Base-by-base conservation (phyloP, 345 rosid species). In the Camelina neglecta region DNA sequence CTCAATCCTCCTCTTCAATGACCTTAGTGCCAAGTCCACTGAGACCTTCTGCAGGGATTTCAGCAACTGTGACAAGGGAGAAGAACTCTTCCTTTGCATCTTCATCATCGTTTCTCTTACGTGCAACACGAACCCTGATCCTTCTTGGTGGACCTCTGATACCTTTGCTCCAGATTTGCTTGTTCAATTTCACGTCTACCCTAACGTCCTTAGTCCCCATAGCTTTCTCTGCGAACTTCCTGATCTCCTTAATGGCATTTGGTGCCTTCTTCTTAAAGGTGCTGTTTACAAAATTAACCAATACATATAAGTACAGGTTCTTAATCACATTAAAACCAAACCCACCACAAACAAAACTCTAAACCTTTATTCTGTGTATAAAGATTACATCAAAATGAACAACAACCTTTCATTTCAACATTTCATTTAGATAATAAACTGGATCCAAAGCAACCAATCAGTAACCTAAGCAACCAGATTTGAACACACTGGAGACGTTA, bases 261-360 rank as follows among this genome's bases (percentile, higher is more conserved):
- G 97, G 93, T 26, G 97, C 97, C 84, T 89, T 89, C 95, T 91
- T 89, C 87, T 91, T 91, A 82, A 91, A 89, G 8, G 93, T 91
- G 69, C 97, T 89, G 82, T 55, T 29, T 4, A 13, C 23, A 33
- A 59, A 58, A 23, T 48, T 0, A 29, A 13, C 1, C 3, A 0
- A 48, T 29, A 11, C 12, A n/a, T 36, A 2, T 36, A 2, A 65
- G 44, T 24, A 42, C 0, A 1, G 0, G 0, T 12, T 13, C 13
- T 42, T 5, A 42, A 15, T 44, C 49, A 9, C 65, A 45, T 29
- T 29, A 4, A 29, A 29, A 54, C 23, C 7, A 63, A 26, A 41
- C 7, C 23, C 4, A 24, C 38, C 11, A 55, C 33, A 38, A 23
- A 47, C 20, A n/a, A 23, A 50, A 39, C 16, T 1, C 35, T 3